Evolutionary conservation across 1,284 basidiomycete species (phyloP), one percentile per base, ranked within the genome.

Genomic region (Apiotrichum veenhuisii): DNA sequence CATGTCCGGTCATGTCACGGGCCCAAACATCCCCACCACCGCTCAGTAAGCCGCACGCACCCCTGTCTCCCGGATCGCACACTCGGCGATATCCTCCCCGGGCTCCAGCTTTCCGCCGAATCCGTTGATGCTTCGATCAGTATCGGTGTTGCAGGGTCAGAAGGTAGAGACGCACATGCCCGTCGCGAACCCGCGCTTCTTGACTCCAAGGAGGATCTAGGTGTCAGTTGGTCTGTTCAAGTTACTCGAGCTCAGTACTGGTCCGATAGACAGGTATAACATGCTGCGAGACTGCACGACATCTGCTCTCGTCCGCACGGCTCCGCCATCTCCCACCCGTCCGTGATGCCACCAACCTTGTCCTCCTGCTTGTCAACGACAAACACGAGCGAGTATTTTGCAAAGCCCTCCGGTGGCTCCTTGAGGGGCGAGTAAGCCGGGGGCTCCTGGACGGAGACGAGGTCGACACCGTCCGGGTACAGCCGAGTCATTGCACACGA

Each of bases 61-160:
- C 30, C 56, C 17, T 2, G 88, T 77, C 72, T 89, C 87, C 12
- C 87, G 82, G 9, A 73, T 61, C 1, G 86, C 87, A 14, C 85
- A 87, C 62, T 84, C 72, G 0, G 76, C 57, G n/a, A 83, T 74
- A 0, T 82, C 80, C 72, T 89, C 87, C 2, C 80, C 81, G 1
- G 78, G 71, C 59, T 88, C 85, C 2, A 85, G 82, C 71, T 88
- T 89, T 3, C 87, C 87, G 7, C 87, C 87, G 62, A 87, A 89
- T 2, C 86, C 86, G 62, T 87, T 87, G 62, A 81, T 7, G 23
- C 27, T 22, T 9, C 11, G 10, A 15, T n/a, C 44, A 42, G 17
- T 14, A 22, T 34, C 2, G 2, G 18, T 36, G n/a, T n/a, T n/a
- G n/a, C n/a, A n/a, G n/a, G n/a, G n/a, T 7, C 11, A 12, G 1